These are phyloP conservation scores for Pythium pyrilobum DNA, from an alignment of 352 stramenopile species.

Conservation along the genomic window DNA sequence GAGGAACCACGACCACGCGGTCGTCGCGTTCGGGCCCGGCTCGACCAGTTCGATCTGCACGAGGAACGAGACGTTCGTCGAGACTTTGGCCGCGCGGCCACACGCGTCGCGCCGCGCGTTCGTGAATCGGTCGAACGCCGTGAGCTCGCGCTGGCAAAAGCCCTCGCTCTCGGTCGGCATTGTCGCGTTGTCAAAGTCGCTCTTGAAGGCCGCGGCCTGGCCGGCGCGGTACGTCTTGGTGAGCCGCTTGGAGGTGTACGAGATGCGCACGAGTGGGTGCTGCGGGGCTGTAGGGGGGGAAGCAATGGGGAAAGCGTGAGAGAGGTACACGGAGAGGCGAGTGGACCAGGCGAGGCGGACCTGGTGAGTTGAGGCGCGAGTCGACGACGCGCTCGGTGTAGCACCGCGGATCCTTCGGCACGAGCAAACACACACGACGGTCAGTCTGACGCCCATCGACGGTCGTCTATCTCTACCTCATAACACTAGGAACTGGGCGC, in stretches of 20 bases:
- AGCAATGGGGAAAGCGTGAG: neutral
- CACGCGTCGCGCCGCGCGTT: slow-evolving; percentile 49
- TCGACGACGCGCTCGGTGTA: slow-evolving; percentile 55
- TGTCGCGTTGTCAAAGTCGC: slow-evolving; percentile 35
- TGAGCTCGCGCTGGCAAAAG: slow-evolving; percentile 46
- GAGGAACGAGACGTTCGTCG: slow-evolving; percentile 21
- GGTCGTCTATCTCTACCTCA: no score
- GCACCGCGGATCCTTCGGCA: slow-evolving; percentile 38
- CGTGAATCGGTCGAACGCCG: slow-evolving; percentile 28
- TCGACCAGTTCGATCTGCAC: slow-evolving; percentile 51
- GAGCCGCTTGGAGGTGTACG: slow-evolving; percentile 41
- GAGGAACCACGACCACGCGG: slow-evolving; percentile 50
- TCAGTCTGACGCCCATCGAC: no score
- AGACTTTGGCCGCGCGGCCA: slow-evolving; percentile 32
- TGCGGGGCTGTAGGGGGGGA: slow-evolving; percentile 24
- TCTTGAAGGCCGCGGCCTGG: slow-evolving; percentile 31
- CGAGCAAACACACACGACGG: no score
- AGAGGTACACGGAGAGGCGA: neutral
- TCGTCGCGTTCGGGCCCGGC: slow-evolving; percentile 19
- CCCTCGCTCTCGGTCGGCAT: slow-evolving; percentile 44
- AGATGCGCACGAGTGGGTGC: slow-evolving; percentile 35
- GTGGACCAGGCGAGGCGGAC: slow-evolving; percentile 12
- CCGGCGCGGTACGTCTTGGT: slow-evolving; percentile 33
- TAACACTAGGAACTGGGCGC: no score
- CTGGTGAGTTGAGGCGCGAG: slow-evolving; percentile 38